A percentile compares a stretch with the other conserved stretches of the same genome.
These are phyloP conservation scores for Huntiella savannae DNA, from an alignment of 2,329 filamentous ascomycete genomes.

Conservation along the genomic window DNA sequence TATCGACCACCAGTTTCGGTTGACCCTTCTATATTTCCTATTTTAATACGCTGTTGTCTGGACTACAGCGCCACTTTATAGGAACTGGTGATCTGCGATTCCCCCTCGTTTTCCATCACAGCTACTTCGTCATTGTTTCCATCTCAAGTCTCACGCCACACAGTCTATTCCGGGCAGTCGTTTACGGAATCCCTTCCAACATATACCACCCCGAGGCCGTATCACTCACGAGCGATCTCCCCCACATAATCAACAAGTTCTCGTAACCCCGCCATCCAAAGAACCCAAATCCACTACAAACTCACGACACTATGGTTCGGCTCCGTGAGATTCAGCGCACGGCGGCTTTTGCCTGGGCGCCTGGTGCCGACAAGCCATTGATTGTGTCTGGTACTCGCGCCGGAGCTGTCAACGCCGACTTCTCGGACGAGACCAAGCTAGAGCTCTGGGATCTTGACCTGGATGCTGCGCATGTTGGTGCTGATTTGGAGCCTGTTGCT, in stretches of 20 bases:
- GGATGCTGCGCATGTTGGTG: slow-evolving; percentile 52
- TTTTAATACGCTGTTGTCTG: slow-evolving; percentile 5
- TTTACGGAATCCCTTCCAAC: no score
- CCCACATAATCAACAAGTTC: not conserved
- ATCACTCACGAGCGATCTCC: not conserved
- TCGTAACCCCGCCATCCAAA: no score
- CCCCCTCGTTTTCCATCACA: not conserved
- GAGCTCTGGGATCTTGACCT: slow-evolving; percentile 90
- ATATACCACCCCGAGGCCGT: not conserved
- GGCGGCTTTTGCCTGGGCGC: slow-evolving; percentile 93
- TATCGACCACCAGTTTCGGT: not conserved
- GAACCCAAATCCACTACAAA: not conserved
- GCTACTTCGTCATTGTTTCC: not conserved
- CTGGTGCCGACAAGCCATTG: slow-evolving; percentile 57
- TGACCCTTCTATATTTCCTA: not conserved
- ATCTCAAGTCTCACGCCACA: no score
- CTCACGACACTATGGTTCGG: slow-evolving; percentile 54
- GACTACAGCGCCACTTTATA: slow-evolving; percentile 5
- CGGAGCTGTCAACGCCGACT: slow-evolving; percentile 88
- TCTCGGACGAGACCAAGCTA: slow-evolving; percentile 90
- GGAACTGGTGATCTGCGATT: not conserved
- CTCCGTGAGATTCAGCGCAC: slow-evolving; percentile 92
- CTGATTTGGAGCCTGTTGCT: slow-evolving; percentile 70
- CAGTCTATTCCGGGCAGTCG: no score
- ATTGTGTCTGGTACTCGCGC: slow-evolving; percentile 87